Evolutionary conservation across 495 filamentous ascomycete genomes (phyloP).

Genomic region (Talaromyces liani): DNA sequence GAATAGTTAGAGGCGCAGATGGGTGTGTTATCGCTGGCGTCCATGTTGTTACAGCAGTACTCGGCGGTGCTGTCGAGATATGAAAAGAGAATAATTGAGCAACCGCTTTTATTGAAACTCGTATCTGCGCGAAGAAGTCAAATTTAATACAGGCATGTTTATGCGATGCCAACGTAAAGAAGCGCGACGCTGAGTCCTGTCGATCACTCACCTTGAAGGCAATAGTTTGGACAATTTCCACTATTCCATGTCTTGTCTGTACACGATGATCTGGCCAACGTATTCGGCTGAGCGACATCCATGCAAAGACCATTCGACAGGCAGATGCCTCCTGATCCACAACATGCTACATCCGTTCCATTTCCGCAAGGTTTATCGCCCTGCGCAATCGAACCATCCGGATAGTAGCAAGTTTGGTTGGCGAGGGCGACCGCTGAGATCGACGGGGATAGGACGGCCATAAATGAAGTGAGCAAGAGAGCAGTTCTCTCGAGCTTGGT

Average conservation of each 20-base stretch:
- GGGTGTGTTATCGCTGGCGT: constrained; percentile 10
- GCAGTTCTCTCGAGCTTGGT: background rate
- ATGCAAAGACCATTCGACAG: constrained; percentile 32
- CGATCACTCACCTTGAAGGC: constrained; percentile 7
- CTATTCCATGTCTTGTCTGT: constrained; percentile 21
- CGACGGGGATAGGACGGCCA: background rate
- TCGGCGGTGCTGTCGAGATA: constrained; percentile 12
- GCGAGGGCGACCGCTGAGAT: background rate
- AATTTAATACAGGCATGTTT: background rate
- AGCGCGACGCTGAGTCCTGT: background rate
- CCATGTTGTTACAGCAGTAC: constrained; percentile 26
- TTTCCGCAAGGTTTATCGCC: constrained; percentile 20
- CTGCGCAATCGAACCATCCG: constrained; percentile 10
- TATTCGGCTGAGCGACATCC: constrained; percentile 16
- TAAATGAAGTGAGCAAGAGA: background rate
- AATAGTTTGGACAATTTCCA: constrained; percentile 12
- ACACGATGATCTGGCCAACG: constrained; percentile 17
- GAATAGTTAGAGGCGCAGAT: constrained; percentile 15
- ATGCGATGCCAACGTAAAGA: background rate
- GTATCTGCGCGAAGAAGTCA: constrained; percentile 6
- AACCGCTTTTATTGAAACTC: constrained; percentile 12
- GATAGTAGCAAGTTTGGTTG: constrained; percentile 20
- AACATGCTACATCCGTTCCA: constrained; percentile 62
- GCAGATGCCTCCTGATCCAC: constrained; percentile 67
- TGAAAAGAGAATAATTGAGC: constrained; percentile 20